Percentiles rank a stretch among this genome's conserved stretches.
Evolutionary conservation across 306 rosid species (phyloP).

Genomic region (Hylodesmum podocarpum): DNA sequence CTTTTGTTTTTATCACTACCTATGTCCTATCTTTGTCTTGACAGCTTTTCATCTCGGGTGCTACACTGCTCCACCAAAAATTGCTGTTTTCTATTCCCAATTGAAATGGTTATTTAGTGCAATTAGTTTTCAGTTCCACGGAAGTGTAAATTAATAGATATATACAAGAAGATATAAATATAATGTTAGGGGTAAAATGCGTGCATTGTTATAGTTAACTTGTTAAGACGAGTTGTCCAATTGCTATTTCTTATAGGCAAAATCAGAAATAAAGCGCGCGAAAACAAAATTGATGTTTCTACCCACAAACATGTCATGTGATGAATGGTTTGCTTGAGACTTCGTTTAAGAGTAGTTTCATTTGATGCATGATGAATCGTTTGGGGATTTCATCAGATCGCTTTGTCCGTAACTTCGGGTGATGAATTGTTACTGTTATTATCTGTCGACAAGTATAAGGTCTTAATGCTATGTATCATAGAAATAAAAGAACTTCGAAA

Average conservation of each 20-base stretch:
- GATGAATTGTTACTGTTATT: no score
- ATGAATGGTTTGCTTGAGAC: no score
- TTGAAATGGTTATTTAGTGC: neutral
- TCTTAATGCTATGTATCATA: no score
- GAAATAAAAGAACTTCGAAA: no score
- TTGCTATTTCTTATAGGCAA: neutral
- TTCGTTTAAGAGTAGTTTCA: no score
- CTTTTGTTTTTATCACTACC: conserved; percentile 31
- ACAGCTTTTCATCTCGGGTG: conserved; percentile 27
- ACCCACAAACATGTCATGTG: no score
- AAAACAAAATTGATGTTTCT: neutral
- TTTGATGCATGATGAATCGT: no score
- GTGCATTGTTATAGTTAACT: neutral
- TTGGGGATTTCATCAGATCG: no score
- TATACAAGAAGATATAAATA: neutral
- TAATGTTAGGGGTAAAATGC: neutral
- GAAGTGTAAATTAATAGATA: neutral
- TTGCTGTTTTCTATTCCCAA: neutral
- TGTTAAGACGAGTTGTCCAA: neutral
- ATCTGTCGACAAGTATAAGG: no score
- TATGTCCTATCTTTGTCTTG: conserved; percentile 38
- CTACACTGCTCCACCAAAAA: neutral
- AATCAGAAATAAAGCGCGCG: neutral
- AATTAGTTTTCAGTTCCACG: neutral
- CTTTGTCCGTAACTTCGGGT: no score